Conservation (phyloP, 164 flowering plant species). For the Macadamia integrifolia region DNA sequence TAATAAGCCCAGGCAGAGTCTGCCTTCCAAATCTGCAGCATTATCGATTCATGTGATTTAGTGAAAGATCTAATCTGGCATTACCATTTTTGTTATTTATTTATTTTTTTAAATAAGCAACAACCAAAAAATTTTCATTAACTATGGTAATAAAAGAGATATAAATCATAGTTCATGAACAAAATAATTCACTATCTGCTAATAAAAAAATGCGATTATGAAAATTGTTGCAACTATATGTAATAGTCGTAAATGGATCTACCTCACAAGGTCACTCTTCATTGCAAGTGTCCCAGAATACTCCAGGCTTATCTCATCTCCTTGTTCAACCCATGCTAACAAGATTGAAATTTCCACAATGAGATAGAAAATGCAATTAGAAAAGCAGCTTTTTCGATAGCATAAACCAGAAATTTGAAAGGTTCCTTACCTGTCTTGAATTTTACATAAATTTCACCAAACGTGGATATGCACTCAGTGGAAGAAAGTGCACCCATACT, state of each 20-base stretch:
- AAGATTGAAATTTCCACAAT: constrained; percentile 10
- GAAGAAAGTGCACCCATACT: constrained; percentile 54
- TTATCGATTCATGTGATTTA: constrained; percentile 3
- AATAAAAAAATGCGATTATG: too few relatives aligned
- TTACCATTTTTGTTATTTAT: neutral
- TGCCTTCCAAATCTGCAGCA: constrained; percentile 80
- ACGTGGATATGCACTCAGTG: constrained; percentile 50
- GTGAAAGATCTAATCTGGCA: neutral
- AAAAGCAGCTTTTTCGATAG: neutral
- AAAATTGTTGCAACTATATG: neutral
- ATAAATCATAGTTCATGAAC: too few relatives aligned
- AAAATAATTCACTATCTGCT: too few relatives aligned
- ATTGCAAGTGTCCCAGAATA: constrained; percentile 94
- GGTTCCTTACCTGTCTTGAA: constrained; percentile 58
- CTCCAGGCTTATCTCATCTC: constrained; percentile 93
- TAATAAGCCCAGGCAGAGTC: constrained; percentile 66
- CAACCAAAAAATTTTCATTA: too few relatives aligned
- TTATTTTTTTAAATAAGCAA: too few relatives aligned
- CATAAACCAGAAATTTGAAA: constrained; percentile 1
- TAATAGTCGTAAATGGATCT: neutral
- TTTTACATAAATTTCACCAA: constrained; percentile 52
- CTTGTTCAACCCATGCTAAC: constrained; percentile 94
- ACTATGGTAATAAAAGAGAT: neutral
- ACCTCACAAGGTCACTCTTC: constrained; percentile 90
- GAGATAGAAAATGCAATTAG: neutral